A percentile compares a stretch with the other conserved stretches of the same genome.
Evolutionary conservation across 2,329 filamentous ascomycete genomes (phyloP).

Genomic region (Phoma sp.): DNA sequence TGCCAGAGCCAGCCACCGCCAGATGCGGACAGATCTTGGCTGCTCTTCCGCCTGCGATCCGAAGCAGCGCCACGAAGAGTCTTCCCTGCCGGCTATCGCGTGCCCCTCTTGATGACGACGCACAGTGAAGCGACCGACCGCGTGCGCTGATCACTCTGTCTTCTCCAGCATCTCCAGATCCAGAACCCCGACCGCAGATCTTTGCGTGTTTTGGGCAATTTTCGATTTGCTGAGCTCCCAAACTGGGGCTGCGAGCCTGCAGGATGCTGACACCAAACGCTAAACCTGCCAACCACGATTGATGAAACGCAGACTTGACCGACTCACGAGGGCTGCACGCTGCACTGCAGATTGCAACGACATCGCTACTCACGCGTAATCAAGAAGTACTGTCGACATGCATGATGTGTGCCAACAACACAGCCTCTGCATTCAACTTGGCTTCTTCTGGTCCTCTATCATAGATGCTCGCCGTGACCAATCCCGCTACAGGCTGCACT

Average conservation of each 20-base stretch:
- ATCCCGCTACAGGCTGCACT: neutral
- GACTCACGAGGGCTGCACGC: constrained; percentile 3
- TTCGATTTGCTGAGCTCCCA: neutral
- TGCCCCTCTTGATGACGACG: constrained; percentile 20
- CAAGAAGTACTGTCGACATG: constrained; percentile 4
- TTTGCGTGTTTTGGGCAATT: constrained; percentile 5
- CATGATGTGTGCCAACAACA: constrained; percentile 5
- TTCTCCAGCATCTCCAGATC: constrained; percentile 20
- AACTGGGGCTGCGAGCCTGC: constrained; percentile 7
- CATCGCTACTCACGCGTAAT: constrained; percentile 5
- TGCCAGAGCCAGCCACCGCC: neutral
- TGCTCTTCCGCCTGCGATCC: constrained; percentile 16
- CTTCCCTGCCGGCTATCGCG: constrained; percentile 14
- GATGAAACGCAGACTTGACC: constrained; percentile 10
- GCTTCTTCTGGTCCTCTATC: constrained; percentile 1
- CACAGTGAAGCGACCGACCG: constrained; percentile 2
- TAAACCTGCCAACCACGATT: constrained; percentile 11
- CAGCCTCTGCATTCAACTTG: constrained; percentile 4
- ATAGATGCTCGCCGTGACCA: neutral
- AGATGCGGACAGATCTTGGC: constrained; percentile 19
- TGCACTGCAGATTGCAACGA: constrained; percentile 1
- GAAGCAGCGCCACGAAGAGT: constrained; percentile 17
- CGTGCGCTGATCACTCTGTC: constrained; percentile 7
- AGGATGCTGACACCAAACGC: constrained; percentile 12
- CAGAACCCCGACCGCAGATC: constrained; percentile 17